These are phyloP conservation scores for Pelagomonas calceolata DNA, from an alignment of 108 stramenopile genomes.

Conservation along the genomic window DNA sequence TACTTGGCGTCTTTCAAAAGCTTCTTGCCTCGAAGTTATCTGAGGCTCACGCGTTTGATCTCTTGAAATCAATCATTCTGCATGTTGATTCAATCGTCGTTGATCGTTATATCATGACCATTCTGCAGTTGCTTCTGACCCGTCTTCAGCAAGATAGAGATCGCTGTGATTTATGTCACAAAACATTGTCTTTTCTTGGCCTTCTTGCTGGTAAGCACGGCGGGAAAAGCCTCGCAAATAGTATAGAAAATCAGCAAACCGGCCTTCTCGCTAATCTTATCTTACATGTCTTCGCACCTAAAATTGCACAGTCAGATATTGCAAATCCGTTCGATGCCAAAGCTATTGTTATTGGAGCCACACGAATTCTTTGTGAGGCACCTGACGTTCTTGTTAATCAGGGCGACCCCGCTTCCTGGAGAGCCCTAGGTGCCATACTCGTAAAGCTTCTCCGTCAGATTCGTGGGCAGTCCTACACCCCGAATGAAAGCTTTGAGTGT, in stretches of 20 bases:
- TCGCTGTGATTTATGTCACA: conserved; percentile 18
- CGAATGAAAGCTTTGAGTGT: conserved; percentile 19
- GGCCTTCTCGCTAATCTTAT: conserved; percentile 49
- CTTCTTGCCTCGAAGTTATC: conserved; percentile 40
- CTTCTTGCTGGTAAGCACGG: conserved; percentile 59
- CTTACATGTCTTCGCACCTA: conserved; percentile 56
- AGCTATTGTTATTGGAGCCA: conserved; percentile 54
- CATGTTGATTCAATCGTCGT: conserved; percentile 47
- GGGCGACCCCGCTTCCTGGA: conserved; percentile 42
- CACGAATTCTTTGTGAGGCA: conserved; percentile 52
- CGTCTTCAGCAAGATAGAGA: conserved; percentile 54
- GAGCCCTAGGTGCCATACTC: conserved; percentile 27
- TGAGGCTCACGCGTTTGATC: conserved; percentile 46
- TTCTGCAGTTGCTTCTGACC: conserved; percentile 57
- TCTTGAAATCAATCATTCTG: conserved; percentile 52
- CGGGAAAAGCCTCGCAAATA: conserved; percentile 35
- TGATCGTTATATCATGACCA: conserved; percentile 38
- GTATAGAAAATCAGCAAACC: conserved; percentile 46
- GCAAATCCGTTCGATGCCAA: conserved; percentile 56
- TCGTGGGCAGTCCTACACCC: conserved; percentile 21
- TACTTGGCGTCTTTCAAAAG: conserved; percentile 78
- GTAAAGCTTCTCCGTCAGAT: neutral
- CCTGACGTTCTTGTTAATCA: conserved; percentile 45
- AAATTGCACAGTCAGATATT: conserved; percentile 28
- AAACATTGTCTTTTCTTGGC: conserved; percentile 52